phyloP scores from a whole-genome alignment of 768 basidiomycete species.

The Tubosaeta brunneosetosa region DNA sequence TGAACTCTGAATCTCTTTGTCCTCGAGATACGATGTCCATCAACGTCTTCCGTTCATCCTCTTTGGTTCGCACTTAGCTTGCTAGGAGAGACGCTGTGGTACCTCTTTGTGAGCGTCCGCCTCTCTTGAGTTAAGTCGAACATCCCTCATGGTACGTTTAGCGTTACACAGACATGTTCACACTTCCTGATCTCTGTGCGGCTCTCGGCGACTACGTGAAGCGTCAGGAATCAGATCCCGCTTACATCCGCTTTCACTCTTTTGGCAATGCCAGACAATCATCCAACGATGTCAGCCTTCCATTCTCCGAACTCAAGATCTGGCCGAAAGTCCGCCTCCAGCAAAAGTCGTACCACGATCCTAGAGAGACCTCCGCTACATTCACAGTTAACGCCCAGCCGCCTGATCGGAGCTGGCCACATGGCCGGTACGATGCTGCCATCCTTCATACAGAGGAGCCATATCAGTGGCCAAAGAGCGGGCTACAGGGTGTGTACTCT shows the following conservation, averaged over 20 bases:
- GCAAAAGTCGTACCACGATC: background rate
- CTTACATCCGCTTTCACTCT: background rate
- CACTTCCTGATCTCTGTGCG: background rate
- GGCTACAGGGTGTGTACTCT: background rate
- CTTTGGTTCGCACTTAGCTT: no score
- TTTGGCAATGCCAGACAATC: background rate
- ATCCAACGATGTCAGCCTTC: background rate
- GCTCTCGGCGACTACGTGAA: background rate
- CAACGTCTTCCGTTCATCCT: no score
- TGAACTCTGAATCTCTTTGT: no score
- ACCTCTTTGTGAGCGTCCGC: no score
- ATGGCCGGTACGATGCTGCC: background rate
- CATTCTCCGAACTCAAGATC: background rate
- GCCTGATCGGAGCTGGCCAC: background rate
- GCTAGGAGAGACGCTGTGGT: no score
- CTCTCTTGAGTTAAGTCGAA: no score
- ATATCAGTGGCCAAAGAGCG: background rate
- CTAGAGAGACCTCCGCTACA: background rate
- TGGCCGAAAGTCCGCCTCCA: background rate
- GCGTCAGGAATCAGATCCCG: background rate
- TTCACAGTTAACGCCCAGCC: background rate
- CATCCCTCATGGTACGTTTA: no score
- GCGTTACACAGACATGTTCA: background rate
- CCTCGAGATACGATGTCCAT: no score
- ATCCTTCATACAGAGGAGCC: background rate